Percentiles rank a stretch among this genome's conserved stretches.
Evolutionary conservation across 352 stramenopile species (phyloP).

Genomic region (Phytophthora megakarya): DNA sequence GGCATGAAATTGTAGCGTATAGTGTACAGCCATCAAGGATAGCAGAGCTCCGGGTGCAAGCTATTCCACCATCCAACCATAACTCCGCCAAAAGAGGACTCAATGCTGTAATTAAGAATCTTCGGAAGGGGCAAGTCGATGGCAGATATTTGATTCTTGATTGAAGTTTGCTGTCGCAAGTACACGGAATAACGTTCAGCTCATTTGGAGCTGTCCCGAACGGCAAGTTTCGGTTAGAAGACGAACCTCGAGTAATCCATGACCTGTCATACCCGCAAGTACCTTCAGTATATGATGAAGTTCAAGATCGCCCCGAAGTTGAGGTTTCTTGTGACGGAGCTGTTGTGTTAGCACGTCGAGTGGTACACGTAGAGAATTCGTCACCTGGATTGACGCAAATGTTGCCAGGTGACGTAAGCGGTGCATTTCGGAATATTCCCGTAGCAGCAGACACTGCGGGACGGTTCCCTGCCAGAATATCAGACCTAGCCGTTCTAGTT

Average conservation of each 20-base stretch:
- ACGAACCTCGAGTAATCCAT: conserved; percentile 18
- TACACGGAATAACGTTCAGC: conserved; percentile 10
- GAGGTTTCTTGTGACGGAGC: conserved; percentile 4
- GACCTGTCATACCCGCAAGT: conserved; percentile 18
- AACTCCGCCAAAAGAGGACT: not conserved
- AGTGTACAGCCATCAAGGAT: not conserved
- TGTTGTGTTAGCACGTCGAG: not conserved
- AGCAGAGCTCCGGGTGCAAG: not conserved
- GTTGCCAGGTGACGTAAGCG: conserved; percentile 1
- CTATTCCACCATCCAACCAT: not conserved
- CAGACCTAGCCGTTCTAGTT: not conserved
- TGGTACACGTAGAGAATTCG: not conserved
- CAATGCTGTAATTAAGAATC: conserved; percentile 16
- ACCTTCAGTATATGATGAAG: conserved; percentile 11
- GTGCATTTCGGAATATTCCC: conserved; percentile 10
- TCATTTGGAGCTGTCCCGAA: conserved; percentile 24
- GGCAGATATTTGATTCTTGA: conserved; percentile 20
- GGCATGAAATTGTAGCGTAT: conserved; percentile 5
- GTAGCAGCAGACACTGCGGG: not conserved
- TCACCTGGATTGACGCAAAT: not conserved
- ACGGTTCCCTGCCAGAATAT: conserved; percentile 7
- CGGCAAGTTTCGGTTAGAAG: not conserved
- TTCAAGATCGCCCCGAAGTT: not conserved
- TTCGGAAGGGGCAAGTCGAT: conserved; percentile 14
- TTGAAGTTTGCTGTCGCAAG: not conserved